Evolutionary conservation across 2,329 filamentous ascomycete genomes (phyloP).

Genomic region (Fusarium verrucosum): DNA sequence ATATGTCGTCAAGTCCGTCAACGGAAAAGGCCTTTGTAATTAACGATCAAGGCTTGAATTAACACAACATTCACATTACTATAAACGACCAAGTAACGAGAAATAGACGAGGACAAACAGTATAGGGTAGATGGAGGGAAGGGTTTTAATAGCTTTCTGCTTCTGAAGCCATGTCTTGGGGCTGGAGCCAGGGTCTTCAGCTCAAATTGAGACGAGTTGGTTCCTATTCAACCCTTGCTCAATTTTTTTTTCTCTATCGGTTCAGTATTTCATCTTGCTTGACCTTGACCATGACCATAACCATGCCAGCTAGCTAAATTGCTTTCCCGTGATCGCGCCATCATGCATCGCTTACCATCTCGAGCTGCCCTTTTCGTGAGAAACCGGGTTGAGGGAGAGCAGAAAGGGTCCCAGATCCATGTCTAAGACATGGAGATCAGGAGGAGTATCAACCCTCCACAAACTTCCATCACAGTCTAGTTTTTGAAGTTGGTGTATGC

Average conservation of each 20-base stretch:
- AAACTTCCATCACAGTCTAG: neutral
- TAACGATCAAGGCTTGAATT: neutral
- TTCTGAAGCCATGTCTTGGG: neutral
- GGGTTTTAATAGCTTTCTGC: neutral
- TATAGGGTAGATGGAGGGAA: neutral
- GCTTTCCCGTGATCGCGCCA: constrained; percentile 29
- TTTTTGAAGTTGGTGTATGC: neutral
- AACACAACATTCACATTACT: neutral
- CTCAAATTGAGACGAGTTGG: constrained; percentile 21
- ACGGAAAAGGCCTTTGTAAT: neutral
- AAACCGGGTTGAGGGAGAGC: constrained; percentile 7
- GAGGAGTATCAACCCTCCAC: neutral
- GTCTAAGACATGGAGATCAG: constrained; percentile 21
- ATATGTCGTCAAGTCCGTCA: neutral
- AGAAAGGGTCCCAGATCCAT: constrained; percentile 28
- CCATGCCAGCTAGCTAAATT: neutral
- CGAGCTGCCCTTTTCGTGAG: constrained; percentile 14
- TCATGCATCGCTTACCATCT: constrained; percentile 5
- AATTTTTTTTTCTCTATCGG: constrained; percentile 2
- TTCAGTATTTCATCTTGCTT: neutral
- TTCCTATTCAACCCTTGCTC: constrained; percentile 2
- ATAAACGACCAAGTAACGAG: neutral
- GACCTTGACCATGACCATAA: neutral
- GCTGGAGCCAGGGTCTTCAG: constrained; percentile 5
- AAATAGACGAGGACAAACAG: neutral